These are phyloP conservation scores for Geranomyces variabilis DNA, from an alignment of 192 early-diverging fungal genomes.

Conservation along the genomic window DNA sequence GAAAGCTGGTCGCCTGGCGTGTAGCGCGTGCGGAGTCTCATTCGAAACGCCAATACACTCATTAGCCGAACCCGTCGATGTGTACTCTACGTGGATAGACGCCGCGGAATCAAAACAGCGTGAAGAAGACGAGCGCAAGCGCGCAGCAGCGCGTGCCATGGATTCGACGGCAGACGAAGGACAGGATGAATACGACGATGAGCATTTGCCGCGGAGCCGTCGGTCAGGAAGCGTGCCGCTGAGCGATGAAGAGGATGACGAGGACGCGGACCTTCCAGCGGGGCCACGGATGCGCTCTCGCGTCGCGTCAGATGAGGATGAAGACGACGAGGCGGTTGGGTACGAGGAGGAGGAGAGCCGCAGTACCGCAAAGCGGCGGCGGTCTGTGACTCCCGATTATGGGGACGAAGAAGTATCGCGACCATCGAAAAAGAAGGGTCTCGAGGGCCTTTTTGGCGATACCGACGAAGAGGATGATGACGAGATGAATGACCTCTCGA, in stretches of 20 bases:
- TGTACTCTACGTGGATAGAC: slow-evolving; percentile 92
- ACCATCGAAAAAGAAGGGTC: background rate
- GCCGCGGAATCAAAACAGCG: slow-evolving; percentile 65
- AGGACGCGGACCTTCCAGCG: background rate
- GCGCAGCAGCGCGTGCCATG: background rate
- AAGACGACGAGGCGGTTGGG: background rate
- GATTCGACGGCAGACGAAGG: background rate
- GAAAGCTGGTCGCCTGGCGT: slow-evolving; percentile 76
- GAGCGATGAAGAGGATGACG: background rate
- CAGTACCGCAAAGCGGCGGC: background rate
- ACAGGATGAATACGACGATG: background rate
- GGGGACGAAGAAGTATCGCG: background rate
- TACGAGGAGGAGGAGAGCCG: background rate
- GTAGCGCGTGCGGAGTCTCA: slow-evolving; percentile 75
- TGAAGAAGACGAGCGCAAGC: slow-evolving; percentile 26
- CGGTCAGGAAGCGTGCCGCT: background rate
- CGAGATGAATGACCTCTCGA: background rate
- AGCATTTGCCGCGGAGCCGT: too few relatives aligned
- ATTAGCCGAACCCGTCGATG: slow-evolving; percentile 81
- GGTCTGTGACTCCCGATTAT: background rate
- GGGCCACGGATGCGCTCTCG: background rate
- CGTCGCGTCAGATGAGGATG: background rate
- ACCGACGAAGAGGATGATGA: background rate
- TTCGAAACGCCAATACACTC: slow-evolving; percentile 76
- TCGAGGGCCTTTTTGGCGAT: slow-evolving; percentile 1